Evolutionary conservation across 441 rosid genomes (phyloP).

Genomic region (Pelargonium myrrhifolium): DNA sequence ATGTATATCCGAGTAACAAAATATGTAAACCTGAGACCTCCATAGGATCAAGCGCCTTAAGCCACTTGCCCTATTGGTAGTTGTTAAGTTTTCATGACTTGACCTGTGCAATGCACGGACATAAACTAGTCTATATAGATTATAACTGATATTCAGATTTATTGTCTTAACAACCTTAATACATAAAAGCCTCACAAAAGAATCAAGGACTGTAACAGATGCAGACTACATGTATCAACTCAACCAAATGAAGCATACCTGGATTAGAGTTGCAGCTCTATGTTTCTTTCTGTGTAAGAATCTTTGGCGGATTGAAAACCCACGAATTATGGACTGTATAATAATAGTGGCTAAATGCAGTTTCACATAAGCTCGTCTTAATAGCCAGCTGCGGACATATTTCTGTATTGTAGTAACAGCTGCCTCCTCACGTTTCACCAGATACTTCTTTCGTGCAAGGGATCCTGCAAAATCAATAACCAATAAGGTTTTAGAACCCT

Average conservation of each 20-base stretch:
- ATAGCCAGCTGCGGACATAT: slow-evolving; percentile 54
- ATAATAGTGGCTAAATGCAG: slow-evolving; percentile 41
- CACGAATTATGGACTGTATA: slow-evolving; percentile 64
- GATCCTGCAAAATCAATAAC: slow-evolving; percentile 50
- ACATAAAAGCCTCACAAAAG: not conserved
- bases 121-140: too few relatives aligned
- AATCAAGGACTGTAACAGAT: not conserved
- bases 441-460: slow-evolving; percentile 54
- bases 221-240: not conserved
- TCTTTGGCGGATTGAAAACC: slow-evolving; percentile 50
- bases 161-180: too few relatives aligned
- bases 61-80: too few relatives aligned
- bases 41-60: too few relatives aligned
- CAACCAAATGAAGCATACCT: slow-evolving; percentile 38
- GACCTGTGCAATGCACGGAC: too few relatives aligned
- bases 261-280: slow-evolving; percentile 68
- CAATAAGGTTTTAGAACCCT: slow-evolving; percentile 4
- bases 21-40: too few relatives aligned
- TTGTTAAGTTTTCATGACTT: too few relatives aligned
- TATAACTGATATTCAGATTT: too few relatives aligned
- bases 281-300: slow-evolving; percentile 47
- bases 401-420: slow-evolving; percentile 73
- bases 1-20: too few relatives aligned
- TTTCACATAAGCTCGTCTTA: slow-evolving; percentile 44
- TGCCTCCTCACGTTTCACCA: slow-evolving; percentile 50